Evolutionary conservation across 345 rosid genomes (phyloP), one percentile per base, ranked within the genome.

Genomic region (Heritiera fomes): DNA sequence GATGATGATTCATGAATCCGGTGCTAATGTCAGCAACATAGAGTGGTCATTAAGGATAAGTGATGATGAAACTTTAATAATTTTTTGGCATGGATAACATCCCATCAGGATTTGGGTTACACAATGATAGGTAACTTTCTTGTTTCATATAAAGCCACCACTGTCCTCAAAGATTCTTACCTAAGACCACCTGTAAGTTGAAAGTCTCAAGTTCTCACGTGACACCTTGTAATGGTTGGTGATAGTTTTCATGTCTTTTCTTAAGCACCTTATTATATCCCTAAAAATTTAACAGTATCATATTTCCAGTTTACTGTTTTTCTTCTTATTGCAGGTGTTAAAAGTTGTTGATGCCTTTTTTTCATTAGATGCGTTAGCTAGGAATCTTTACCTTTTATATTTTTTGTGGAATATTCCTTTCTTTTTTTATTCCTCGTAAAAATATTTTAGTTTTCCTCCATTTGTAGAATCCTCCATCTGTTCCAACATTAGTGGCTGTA

Each of bases 401-500:
- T 46, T 70, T 52, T 34, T 17, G 7, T 56, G 60, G 60, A 50
- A 17, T 18, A 56, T n/a, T 38, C 28, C 30, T 72, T 9, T 20
- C 13, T 77, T 50, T 20, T 74, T 79, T 84, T 23, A 23, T 23
- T 74, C 4, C 32, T 10, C 12, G 7, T 50, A 15, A 49, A 70
- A 14, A 28, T 71, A 49, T 70, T 47, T 52, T 72, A 20, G 38
- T 53, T 73, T 73, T 53, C 63, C 30, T 53, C 47, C 63, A 17
- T 53, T 59, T 83, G 74, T 77, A 96, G 99, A 96, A 96, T 83
- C 98, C 98, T 64, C 99, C 99, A 77, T 96, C 98, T 3, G 97
- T 94, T 84, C 98, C 99, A 46, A 89, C 98, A 30, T 81, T 94
- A 75, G 78, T 91, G 49, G 97, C 96, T 75, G 95, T 94, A 45